Conservation (phyloP, 176 grass and related monocot species). For the Saccharum officinarum region DNA sequence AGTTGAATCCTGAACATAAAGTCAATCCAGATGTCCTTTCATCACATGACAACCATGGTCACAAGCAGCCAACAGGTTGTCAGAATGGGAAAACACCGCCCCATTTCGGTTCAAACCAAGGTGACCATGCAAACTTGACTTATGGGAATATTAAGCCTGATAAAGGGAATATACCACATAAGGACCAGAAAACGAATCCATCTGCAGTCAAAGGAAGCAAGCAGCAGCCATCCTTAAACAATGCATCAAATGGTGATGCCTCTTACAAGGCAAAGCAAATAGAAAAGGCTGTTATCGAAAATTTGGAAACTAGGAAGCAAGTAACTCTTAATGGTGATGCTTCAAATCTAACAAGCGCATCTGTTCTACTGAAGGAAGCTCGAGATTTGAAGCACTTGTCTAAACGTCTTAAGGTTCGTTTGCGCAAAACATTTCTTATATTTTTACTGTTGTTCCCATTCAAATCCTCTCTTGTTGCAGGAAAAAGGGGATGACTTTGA, state of each 20-base stretch:
- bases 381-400: constrained; percentile 80
- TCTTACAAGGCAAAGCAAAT: constrained; percentile 27
- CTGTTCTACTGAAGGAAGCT: constrained; percentile 75
- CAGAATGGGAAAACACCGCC: constrained; percentile 26
- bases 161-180: constrained; percentile 34
- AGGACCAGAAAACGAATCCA: constrained; percentile 41
- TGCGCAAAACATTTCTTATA: constrained; percentile 31
- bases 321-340: constrained; percentile 41
- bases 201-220: constrained; percentile 42
- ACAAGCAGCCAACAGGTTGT: constrained; percentile 19
- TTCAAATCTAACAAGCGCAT: constrained; percentile 52
- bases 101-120: constrained; percentile 31
- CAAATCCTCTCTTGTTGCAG: constrained; percentile 45
- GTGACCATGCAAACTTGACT: constrained; percentile 25
- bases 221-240: constrained; percentile 27
- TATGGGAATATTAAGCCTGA: constrained; percentile 40
- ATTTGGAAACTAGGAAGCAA: constrained; percentile 48
- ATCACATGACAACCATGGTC: constrained; percentile 14
- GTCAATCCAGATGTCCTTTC: constrained; percentile 3
- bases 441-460: constrained; percentile 19
- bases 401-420: constrained; percentile 84
- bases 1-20: constrained; percentile 32
- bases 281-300: constrained; percentile 28
- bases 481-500: constrained; percentile 66
- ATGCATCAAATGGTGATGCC: constrained; percentile 13